Base-by-base conservation (phyloP, 805 yeast genomes). In the Saturnispora saitoi region DNA sequence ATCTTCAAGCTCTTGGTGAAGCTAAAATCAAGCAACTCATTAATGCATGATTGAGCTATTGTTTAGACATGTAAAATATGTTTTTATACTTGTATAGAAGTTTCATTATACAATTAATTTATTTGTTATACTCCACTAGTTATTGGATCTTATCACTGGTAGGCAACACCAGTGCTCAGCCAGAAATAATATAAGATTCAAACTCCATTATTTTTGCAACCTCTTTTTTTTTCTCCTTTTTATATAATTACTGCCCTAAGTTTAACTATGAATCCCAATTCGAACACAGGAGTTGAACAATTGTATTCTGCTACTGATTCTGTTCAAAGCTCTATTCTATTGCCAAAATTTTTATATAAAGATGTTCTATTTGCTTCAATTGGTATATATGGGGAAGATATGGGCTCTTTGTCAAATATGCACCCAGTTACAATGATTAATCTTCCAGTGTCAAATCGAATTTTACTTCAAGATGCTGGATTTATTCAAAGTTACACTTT, bases 1-100 rank as follows among this genome's bases (percentile, higher is more conserved):
- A 87, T 58, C 71, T 91, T 55, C 95, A 89, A 69, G 72, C 76
- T 47, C 75, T 90, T 56, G 72, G 80, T 22, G 58, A 66, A 42
- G 42, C 51, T 17, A 48, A 50, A n/a, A 48, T 62, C 19, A 48
- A 50, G 41, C 42, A 48, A 11, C 39, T 46, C 12, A 17, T 40
- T 20, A 11, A 29, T 9, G 42, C 24, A 8, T 44, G 17, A 12
- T 19, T 12, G 26, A 6, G 10, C 19, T 1, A 19, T 31, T 15
- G 8, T 30, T 9, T n/a, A 11, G 6, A 15, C 28, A 24, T 24
- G 28, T 24, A 24, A 24, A 6, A 6, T 24, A 24, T 42, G 12
- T 15, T 10, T 30, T 30, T 32, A 2, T 24, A 29, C 29, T 28
- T 32, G 3, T 11, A 8, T 19, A 4, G 8, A 29, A 29, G 14